These are phyloP conservation scores for Oryza rufipogon DNA, from an alignment of 176 grass and related monocot species.

Conservation along the genomic window DNA sequence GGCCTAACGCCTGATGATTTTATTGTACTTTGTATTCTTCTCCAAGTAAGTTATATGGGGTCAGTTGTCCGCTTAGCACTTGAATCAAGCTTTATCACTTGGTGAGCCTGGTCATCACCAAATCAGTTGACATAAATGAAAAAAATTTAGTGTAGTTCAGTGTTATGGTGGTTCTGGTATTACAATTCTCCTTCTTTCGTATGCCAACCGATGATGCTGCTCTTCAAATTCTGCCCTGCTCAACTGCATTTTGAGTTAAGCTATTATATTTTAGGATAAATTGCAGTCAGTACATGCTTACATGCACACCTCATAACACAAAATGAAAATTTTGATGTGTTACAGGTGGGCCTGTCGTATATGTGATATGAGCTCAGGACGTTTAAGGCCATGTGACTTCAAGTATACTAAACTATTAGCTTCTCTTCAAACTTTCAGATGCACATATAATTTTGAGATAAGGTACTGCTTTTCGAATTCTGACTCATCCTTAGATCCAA, in stretches of 20 bases:
- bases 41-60: background rate
- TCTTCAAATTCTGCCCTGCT: constrained; percentile 13
- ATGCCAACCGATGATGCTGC: constrained; percentile 25
- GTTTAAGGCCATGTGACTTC: constrained; percentile 80
- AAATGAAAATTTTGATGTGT: constrained; percentile 5
- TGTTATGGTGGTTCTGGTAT: background rate
- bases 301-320: background rate
- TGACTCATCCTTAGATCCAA: background rate
- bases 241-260: background rate
- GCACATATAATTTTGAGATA: constrained; percentile 87
- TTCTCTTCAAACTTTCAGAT: constrained; percentile 92
- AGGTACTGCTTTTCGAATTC: constrained; percentile 50
- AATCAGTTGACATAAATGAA: background rate
- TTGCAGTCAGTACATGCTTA: background rate
- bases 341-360: constrained; percentile 75
- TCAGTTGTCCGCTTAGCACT: background rate
- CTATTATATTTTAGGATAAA: background rate
- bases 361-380: constrained; percentile 64
- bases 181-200: background rate
- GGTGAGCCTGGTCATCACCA: background rate
- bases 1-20: background rate
- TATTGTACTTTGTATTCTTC: background rate
- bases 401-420: constrained; percentile 73
- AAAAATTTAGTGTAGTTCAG: background rate
- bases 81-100: background rate